These are phyloP conservation scores for Physcomitrium patens DNA, from an alignment of 225 moss, liverwort and hornwort species.

Conservation along the genomic window DNA sequence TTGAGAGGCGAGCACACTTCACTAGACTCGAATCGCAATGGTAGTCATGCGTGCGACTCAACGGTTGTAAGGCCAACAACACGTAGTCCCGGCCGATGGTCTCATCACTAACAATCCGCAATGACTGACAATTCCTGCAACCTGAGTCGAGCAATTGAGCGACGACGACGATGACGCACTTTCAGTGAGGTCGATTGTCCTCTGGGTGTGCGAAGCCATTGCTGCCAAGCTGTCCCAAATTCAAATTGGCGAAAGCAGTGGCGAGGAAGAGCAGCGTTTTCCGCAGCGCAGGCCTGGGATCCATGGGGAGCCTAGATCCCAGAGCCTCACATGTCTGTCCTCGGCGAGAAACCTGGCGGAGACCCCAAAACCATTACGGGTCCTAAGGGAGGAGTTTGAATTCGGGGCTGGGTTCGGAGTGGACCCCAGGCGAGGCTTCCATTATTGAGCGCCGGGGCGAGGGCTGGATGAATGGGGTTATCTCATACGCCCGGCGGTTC, in stretches of 20 bases:
- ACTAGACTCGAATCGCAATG: slow-evolving; percentile 23
- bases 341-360: slow-evolving; percentile 39
- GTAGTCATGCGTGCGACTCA: neutral
- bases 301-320: accelerated
- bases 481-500: slow-evolving; percentile 20
- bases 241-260: slow-evolving; percentile 60
- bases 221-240: slow-evolving; percentile 53
- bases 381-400: too few species aligned
- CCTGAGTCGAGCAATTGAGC: neutral
- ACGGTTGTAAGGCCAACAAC: neutral
- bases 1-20: neutral
- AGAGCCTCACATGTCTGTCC: neutral
- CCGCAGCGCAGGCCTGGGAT: slow-evolving; percentile 35
- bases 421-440: neutral
- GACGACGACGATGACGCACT: neutral
- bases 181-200: slow-evolving; percentile 5
- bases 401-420: neutral
- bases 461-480: neutral
- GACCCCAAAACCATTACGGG: slow-evolving; percentile 18
- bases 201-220: slow-evolving; percentile 16
- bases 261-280: slow-evolving; percentile 63
- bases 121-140: slow-evolving; percentile 22
- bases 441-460: neutral
- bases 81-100: too few species aligned
- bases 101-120: neutral